Evolutionary conservation across 1,139 yeast genomes (phyloP).

Genomic region (Zygoascus sp.): DNA sequence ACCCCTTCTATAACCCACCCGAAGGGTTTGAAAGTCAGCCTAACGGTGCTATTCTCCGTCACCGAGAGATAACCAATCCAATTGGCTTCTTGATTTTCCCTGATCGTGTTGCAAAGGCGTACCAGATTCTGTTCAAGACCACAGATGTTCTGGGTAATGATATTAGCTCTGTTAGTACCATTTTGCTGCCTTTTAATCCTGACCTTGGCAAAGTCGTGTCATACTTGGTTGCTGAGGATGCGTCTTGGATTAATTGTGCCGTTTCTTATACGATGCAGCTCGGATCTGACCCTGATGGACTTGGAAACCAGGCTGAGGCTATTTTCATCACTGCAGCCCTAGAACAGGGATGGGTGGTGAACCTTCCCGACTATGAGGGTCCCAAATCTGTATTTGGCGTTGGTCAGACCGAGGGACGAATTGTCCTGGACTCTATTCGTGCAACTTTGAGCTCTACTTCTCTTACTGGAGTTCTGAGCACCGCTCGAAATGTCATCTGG

Average conservation of each 20-base stretch:
- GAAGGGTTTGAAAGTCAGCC: constrained; percentile 11
- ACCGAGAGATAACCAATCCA: constrained; percentile 16
- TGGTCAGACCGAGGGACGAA: constrained; percentile 26
- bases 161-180: constrained; percentile 26
- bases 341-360: constrained; percentile 19
- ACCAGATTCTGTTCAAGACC: constrained; percentile 24
- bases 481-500: constrained; percentile 20
- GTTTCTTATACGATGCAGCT: constrained; percentile 28
- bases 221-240: constrained; percentile 31
- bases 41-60: constrained; percentile 21
- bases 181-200: constrained; percentile 27
- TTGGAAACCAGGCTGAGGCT: not conserved
- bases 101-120: constrained; percentile 16
- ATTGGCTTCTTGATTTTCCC: constrained; percentile 5
- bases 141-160: constrained; percentile 21
- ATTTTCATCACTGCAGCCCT: constrained; percentile 14
- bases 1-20: constrained; percentile 17
- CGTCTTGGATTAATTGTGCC: constrained; percentile 27
- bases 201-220: constrained; percentile 23
- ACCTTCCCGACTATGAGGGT: constrained; percentile 30
- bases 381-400: constrained; percentile 25
- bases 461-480: constrained; percentile 19
- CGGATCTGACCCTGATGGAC: constrained; percentile 3
- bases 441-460: constrained; percentile 22
- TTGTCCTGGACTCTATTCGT: constrained; percentile 27